Conservation (phyloP, 805 yeast genomes). For the Ogataea ramenticola region DNA sequence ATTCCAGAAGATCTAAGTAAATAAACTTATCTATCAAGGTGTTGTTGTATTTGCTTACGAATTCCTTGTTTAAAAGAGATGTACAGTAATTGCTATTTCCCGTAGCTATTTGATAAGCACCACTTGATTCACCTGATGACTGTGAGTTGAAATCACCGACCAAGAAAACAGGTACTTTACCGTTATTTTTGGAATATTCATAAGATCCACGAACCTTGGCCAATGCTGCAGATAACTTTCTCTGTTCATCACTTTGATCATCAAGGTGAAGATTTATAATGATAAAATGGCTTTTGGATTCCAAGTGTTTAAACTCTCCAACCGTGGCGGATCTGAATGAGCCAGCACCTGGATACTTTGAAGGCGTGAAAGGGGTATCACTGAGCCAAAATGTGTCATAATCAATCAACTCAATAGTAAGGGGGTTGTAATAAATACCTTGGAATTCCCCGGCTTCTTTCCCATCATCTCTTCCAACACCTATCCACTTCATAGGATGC, state of each 20-base stretch:
- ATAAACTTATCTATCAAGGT: conserved; percentile 12
- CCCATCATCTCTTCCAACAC: conserved; percentile 51
- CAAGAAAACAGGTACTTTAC: conserved; percentile 32
- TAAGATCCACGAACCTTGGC: conserved; percentile 31
- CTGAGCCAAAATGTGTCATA: conserved; percentile 47
- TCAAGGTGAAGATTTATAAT: conserved; percentile 45
- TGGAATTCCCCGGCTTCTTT: conserved; percentile 40
- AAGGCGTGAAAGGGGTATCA: conserved; percentile 46
- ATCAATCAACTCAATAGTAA: conserved; percentile 31
- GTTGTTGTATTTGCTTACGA: conserved; percentile 14
- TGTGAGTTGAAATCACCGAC: conserved; percentile 53
- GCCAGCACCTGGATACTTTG: conserved; percentile 34
- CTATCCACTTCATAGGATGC: conserved; percentile 31
- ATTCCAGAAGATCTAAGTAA: conserved; percentile 21
- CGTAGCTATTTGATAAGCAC: conserved; percentile 25
- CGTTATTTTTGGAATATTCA: conserved; percentile 20
- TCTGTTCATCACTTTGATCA: conserved; percentile 37
- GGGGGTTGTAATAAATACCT: conserved; percentile 35
- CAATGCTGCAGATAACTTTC: conserved; percentile 37
- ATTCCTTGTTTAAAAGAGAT: conserved; percentile 8
- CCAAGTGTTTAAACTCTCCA: conserved; percentile 23
- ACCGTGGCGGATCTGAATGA: conserved; percentile 33
- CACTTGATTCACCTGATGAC: conserved; percentile 31
- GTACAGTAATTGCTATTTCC: conserved; percentile 9
- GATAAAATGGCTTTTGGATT: conserved; percentile 28